Base-by-base conservation (phyloP, 305 asterid genomes). In the Fraxinus xanthoxyloides region DNA sequence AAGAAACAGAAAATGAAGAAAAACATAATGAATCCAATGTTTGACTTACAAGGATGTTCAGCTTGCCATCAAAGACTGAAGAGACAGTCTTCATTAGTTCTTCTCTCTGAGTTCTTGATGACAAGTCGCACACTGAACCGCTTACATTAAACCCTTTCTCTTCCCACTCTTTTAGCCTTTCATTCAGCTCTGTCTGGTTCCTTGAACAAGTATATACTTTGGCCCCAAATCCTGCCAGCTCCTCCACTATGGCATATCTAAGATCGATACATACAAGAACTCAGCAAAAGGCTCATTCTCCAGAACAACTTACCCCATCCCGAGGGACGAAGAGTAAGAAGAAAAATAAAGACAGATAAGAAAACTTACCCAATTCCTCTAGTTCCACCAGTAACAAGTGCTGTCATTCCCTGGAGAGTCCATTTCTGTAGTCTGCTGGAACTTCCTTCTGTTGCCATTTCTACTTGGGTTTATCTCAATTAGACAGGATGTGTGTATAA, bases 221-320 rank as follows among this genome's bases (percentile, higher is more conserved):
- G 1, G 98, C 98, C 2, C 98, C 98, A 63, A 93, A 91, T 65
- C 89, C 92, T 0, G 93, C 94, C 28, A 94, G 89, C 88, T 94
- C 98, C 82, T 93, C 97, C 1, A 94, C 92, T 72, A 93, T 93
- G 73, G 97, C 94, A 83, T 87, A 67, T 74, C 98, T 94, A 13
- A 19, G 77, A 59, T 15, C 13, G 43, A 76, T 26, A 70, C 24
- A 24, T 34, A 79, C 28, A 26, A 24, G 19, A 24, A 26, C n/a
- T 19, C 21, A 46, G 10, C 9, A 15, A 15, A 46, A 13, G 19
- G 19, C n/a, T 46, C 59, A 3, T 13, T 46, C 19, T 46, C 19
- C 59, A 4, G 59, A 46, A 4, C 59, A 13, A 15, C 19, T 13
- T 46, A 15, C 21, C 4, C 6, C 19, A 6, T 2, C 19, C 56